Conservation (phyloP, 371 early-diverging fungal genomes). For the Mucor indicus region DNA sequence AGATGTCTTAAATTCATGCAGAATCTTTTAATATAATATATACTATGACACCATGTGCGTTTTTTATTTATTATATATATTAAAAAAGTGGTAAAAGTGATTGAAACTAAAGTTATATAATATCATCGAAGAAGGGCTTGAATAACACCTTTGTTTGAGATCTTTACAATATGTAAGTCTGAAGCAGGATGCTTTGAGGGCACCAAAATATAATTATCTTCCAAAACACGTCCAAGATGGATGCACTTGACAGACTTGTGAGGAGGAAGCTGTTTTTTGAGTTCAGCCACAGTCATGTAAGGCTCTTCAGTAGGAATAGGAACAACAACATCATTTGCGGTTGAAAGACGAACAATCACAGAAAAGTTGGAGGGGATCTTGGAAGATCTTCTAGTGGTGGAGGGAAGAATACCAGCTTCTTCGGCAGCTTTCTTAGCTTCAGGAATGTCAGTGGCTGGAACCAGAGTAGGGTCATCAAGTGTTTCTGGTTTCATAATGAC, state of each 20-base stretch:
- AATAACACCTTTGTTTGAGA: constrained; percentile 4
- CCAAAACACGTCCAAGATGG: constrained; percentile 4
- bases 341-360: no score
- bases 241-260: constrained; percentile 8
- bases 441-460: not conserved
- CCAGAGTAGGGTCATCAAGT: not conserved
- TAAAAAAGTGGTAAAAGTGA: not conserved
- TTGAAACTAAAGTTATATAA: not conserved
- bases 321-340: not conserved
- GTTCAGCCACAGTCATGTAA: constrained; percentile 6
- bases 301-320: constrained; percentile 5
- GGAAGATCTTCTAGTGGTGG: not conserved
- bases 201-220: not conserved
- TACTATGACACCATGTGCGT: no score
- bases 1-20: no score
- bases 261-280: not conserved
- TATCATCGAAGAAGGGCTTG: constrained; percentile 4
- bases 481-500: not conserved
- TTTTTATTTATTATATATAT: no score
- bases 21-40: no score
- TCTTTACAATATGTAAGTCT: not conserved
- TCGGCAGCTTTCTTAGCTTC: not conserved
- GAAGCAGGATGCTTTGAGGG: not conserved
- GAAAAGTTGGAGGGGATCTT: not conserved
- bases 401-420: not conserved